Percentiles rank a stretch among this genome's conserved stretches.
phyloP scores from a whole-genome alignment of 495 filamentous ascomycete species.

The Lasiosphaeria miniovina region DNA sequence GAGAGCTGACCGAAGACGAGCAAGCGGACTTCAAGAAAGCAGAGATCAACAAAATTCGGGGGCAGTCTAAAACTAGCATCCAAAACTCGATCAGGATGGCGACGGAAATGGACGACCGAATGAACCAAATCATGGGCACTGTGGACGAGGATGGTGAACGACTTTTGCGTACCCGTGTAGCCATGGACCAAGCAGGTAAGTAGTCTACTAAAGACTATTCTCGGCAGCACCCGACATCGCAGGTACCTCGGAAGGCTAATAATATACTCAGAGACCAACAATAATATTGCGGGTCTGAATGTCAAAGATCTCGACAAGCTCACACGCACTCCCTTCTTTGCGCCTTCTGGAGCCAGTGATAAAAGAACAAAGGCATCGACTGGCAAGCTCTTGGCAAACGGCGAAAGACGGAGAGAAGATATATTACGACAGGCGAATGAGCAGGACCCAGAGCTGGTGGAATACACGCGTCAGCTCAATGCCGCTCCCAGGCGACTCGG shows the following conservation, averaged over 20 bases:
- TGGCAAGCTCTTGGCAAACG: background rate
- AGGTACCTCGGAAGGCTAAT: background rate
- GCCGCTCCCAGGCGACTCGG: slow-evolving; percentile 11
- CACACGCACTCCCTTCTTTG: slow-evolving; percentile 14
- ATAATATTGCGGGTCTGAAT: background rate
- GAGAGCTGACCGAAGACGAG: slow-evolving; percentile 68
- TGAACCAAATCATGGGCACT: background rate
- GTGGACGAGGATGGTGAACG: background rate
- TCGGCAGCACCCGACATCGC: too few species aligned
- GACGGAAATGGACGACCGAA: background rate
- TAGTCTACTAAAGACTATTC: too few species aligned
- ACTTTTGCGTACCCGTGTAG: too few species aligned
- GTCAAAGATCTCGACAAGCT: slow-evolving; percentile 9
- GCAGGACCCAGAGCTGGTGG: background rate
- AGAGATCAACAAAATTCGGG: background rate
- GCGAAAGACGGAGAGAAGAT: background rate
- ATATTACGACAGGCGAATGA: background rate
- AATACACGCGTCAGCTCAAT: slow-evolving; percentile 3
- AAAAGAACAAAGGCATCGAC: slow-evolving; percentile 6
- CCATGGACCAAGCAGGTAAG: too few species aligned
- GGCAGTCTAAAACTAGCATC: background rate
- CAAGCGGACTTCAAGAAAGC: slow-evolving; percentile 22
- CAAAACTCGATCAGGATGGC: background rate
- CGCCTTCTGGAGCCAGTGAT: slow-evolving; percentile 11
- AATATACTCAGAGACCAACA: background rate